A percentile compares a stretch with the other conserved stretches of the same genome.
phyloP scores from a whole-genome alignment of 805 yeast species.

The Saccharomycopsis olivae region DNA sequence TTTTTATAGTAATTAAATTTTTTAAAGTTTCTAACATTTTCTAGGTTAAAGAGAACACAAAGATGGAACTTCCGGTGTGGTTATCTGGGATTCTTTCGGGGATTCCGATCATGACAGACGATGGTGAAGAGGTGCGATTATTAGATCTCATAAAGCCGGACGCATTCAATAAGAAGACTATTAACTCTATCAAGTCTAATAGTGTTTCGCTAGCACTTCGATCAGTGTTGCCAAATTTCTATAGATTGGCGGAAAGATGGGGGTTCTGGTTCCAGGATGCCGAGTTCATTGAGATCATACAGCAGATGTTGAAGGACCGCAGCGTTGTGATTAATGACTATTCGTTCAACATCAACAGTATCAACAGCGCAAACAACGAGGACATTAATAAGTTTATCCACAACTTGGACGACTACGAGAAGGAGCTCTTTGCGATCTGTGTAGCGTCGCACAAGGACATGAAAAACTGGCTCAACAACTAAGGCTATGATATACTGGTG shows the following conservation, averaged over 20 bases:
- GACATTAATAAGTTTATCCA: constrained; percentile 45
- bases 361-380: constrained; percentile 25
- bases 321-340: constrained; percentile 13
- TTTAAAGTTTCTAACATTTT: neutral
- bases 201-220: constrained; percentile 59
- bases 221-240: constrained; percentile 54
- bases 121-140: constrained; percentile 35
- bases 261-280: constrained; percentile 55
- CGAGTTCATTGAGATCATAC: constrained; percentile 42
- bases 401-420: constrained; percentile 72
- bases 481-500: no score
- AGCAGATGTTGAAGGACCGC: constrained; percentile 23
- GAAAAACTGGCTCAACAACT: constrained; percentile 31
- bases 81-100: constrained; percentile 69
- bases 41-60: constrained; percentile 45
- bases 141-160: constrained; percentile 64
- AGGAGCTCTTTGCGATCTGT: constrained; percentile 40
- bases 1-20: neutral
- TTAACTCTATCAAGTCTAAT: constrained; percentile 75
- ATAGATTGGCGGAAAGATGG: constrained; percentile 69
- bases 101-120: constrained; percentile 25
- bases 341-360: constrained; percentile 20
- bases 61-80: constrained; percentile 81
- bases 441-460: constrained; percentile 38
- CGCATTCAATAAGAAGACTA: constrained; percentile 48